phyloP scores from a whole-genome alignment of 495 filamentous ascomycete genomes.

The Aspergillus wentii region DNA sequence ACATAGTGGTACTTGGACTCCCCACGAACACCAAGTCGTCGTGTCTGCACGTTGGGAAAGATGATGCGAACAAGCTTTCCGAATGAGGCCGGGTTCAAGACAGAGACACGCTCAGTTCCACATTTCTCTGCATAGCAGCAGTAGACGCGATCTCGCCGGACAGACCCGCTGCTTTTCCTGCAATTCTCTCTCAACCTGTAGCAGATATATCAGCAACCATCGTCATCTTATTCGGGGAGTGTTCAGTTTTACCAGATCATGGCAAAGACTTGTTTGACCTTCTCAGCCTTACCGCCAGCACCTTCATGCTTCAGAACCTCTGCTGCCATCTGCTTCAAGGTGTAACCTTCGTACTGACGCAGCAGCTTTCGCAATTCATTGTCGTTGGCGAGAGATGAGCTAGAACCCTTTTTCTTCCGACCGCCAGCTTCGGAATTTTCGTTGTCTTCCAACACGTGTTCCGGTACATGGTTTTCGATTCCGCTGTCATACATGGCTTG shows the following conservation, averaged over 20 bases:
- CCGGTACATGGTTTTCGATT: slow-evolving; percentile 60
- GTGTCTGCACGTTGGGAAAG: slow-evolving; percentile 89
- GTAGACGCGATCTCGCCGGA: slow-evolving; percentile 88
- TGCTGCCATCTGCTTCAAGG: slow-evolving; percentile 74
- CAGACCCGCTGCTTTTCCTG: slow-evolving; percentile 72
- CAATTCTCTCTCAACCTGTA: slow-evolving; percentile 85
- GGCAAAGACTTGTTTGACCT: slow-evolving; percentile 93
- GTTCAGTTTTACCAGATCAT: slow-evolving; percentile 99
- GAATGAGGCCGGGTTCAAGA: slow-evolving; percentile 93
- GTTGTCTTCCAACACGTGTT: slow-evolving; percentile 57
- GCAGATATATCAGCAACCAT: slow-evolving; percentile 17
- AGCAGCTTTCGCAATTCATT: slow-evolving; percentile 86
- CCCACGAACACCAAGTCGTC: slow-evolving; percentile 85
- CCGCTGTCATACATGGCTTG: slow-evolving; percentile 57
- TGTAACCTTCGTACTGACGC: slow-evolving; percentile 65
- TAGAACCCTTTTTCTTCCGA: slow-evolving; percentile 62
- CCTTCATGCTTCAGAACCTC: slow-evolving; percentile 72
- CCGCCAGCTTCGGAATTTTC: slow-evolving; percentile 58
- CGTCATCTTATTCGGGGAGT: too few relatives aligned
- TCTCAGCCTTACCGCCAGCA: slow-evolving; percentile 73
- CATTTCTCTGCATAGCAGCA: slow-evolving; percentile 88
- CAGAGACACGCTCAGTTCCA: slow-evolving; percentile 85
- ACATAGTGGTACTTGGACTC: slow-evolving; percentile 99
- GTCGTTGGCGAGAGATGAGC: slow-evolving; percentile 79
- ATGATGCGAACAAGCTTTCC: slow-evolving; percentile 95